Evolutionary conservation across 108 stramenopile genomes (phyloP).

Genomic region (Nitzschia sp.): DNA sequence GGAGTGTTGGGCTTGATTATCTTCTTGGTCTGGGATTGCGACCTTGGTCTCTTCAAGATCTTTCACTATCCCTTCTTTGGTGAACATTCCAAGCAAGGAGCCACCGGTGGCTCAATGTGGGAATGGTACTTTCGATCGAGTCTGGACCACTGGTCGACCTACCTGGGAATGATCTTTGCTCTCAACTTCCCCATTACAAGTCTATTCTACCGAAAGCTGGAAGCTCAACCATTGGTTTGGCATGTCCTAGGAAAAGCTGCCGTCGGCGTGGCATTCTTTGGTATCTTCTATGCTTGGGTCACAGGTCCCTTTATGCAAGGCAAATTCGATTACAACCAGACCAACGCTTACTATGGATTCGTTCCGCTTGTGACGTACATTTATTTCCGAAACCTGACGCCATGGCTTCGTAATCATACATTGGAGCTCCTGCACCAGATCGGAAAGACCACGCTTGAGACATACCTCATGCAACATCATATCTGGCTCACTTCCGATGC

Average conservation of each 20-base stretch:
- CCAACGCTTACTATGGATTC: conserved; percentile 95
- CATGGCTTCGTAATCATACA: conserved; percentile 76
- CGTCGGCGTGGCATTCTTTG: conserved; percentile 54
- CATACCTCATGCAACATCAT: conserved; percentile 98
- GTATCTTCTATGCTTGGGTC: conserved; percentile 71
- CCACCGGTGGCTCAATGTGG: conserved; percentile 82
- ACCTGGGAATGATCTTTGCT: conserved; percentile 96
- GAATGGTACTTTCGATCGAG: conserved; percentile 97
- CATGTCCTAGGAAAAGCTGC: conserved; percentile 47
- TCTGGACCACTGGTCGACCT: conserved; percentile 95
- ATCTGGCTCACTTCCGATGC: conserved; percentile 92
- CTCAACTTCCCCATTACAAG: conserved; percentile 90
- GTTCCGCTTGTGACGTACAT: conserved; percentile 93
- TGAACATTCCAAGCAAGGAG: conserved; percentile 76
- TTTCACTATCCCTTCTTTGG: conserved; percentile 84
- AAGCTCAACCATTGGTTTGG: conserved; percentile 44
- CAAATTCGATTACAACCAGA: conserved; percentile 91
- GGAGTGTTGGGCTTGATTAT: conserved; percentile 77
- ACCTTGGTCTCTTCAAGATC: conserved; percentile 71
- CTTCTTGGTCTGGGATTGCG: conserved; percentile 88
- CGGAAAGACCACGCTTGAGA: conserved; percentile 97
- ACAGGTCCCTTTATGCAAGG: conserved; percentile 68
- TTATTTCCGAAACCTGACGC: conserved; percentile 93
- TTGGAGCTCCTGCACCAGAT: conserved; percentile 88
- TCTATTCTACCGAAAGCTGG: conserved; percentile 84